These are phyloP conservation scores for Diaporthe eres DNA, from an alignment of 2,329 filamentous ascomycete species.

Conservation along the genomic window DNA sequence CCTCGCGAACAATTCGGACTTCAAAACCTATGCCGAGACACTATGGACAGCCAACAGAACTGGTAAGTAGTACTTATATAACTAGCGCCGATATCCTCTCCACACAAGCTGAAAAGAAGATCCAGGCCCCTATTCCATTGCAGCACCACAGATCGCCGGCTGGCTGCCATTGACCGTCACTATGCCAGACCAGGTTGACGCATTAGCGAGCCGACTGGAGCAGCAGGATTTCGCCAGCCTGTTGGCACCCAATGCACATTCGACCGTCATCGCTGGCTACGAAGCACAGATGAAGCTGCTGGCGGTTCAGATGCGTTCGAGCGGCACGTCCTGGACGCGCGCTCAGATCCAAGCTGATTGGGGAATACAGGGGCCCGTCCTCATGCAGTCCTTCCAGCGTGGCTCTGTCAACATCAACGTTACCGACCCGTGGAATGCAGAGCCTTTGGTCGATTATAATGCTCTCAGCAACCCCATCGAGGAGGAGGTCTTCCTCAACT, in stretches of 20 bases:
- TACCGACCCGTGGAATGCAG: slow-evolving; percentile 52
- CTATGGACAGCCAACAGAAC: slow-evolving; percentile 48
- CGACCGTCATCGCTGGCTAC: slow-evolving; percentile 54
- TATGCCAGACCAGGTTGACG: slow-evolving; percentile 49
- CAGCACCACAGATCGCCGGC: slow-evolving; percentile 51
- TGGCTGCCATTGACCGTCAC: slow-evolving; percentile 54
- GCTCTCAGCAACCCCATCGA: slow-evolving; percentile 56
- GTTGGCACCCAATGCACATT: slow-evolving; percentile 50
- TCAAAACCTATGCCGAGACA: slow-evolving; percentile 46
- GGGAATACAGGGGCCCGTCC: slow-evolving; percentile 5
- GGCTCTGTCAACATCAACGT: slow-evolving; percentile 56
- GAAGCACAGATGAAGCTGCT: slow-evolving; percentile 54
- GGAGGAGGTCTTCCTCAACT: slow-evolving; percentile 54
- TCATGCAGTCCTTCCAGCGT: slow-evolving; percentile 48
- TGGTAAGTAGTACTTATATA: no score
- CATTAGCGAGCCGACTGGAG: slow-evolving; percentile 50
- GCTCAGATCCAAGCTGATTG: slow-evolving; percentile 49
- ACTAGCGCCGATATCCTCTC: no score
- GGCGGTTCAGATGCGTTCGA: slow-evolving; percentile 51
- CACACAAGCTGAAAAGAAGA: no score
- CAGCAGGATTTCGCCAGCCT: slow-evolving; percentile 51
- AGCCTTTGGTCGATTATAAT: slow-evolving; percentile 56
- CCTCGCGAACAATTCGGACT: slow-evolving; percentile 45
- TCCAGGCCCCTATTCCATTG: slow-evolving; percentile 50
- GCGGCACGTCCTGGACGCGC: slow-evolving; percentile 52